Evolutionary conservation across 169 alveolate species (phyloP).

Genomic region (Besnoitia besnoiti): DNA sequence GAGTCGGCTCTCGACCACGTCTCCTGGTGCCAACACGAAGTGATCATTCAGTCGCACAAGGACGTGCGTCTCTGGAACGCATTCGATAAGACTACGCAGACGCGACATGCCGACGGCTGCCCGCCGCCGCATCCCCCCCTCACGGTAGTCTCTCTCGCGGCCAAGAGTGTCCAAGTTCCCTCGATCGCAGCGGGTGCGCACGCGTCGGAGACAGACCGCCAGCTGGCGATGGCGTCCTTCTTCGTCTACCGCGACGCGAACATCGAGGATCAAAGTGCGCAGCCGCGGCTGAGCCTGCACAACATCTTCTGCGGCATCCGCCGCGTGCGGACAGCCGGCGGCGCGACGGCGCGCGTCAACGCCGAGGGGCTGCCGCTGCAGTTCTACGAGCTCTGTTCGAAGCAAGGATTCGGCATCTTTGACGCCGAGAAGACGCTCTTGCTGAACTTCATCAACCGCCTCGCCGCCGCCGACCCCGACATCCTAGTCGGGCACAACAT

Average conservation of each 20-base stretch:
- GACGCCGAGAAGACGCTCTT: conserved; percentile 51
- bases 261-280: conserved; percentile 53
- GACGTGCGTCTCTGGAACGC: conserved; percentile 49
- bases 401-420: conserved; percentile 25
- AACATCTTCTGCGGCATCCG: conserved; percentile 41
- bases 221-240: conserved; percentile 34
- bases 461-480: conserved; percentile 65
- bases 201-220: not conserved
- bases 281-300: conserved; percentile 33
- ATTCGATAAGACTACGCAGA: not conserved
- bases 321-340: conserved; percentile 21
- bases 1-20: conserved; percentile 25
- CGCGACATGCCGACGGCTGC: not conserved
- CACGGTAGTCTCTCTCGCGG: conserved; percentile 21
- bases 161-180: conserved; percentile 33
- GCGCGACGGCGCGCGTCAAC: conserved; percentile 37
- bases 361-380: conserved; percentile 29
- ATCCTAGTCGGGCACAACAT: conserved; percentile 63
- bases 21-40: conserved; percentile 67
- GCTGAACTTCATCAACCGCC: conserved; percentile 24
- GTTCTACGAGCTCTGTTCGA: conserved; percentile 7
- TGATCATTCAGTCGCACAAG: conserved; percentile 47
- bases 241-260: conserved; percentile 23
- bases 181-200: not conserved
- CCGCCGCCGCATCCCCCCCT: conserved; percentile 57